These are phyloP conservation scores for Thelonectria rubi DNA, from an alignment of 2,329 filamentous ascomycete species.

Conservation along the genomic window DNA sequence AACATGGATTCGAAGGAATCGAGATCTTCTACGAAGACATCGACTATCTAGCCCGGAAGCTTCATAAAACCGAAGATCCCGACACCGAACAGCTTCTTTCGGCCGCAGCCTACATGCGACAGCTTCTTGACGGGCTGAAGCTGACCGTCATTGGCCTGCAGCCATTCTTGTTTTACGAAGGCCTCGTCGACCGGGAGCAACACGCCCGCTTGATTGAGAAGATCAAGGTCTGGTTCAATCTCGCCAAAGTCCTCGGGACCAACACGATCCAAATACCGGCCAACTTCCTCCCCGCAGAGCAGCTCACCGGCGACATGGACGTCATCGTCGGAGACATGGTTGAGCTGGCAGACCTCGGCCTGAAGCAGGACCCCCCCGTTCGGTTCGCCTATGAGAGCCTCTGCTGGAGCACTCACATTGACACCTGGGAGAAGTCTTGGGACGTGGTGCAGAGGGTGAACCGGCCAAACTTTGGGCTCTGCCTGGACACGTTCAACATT, in stretches of 20 bases:
- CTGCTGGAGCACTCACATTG: conserved; percentile 73
- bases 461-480: conserved; percentile 76
- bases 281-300: conserved; percentile 65
- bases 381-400: conserved; percentile 77
- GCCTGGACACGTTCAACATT: conserved; percentile 81
- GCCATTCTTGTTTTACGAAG: conserved; percentile 80
- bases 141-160: conserved; percentile 73
- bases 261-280: conserved; percentile 78
- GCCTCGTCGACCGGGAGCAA: conserved; percentile 67
- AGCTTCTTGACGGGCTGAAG: conserved; percentile 61
- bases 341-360: conserved; percentile 72
- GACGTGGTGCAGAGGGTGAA: conserved; percentile 70
- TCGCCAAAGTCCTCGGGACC: conserved; percentile 72
- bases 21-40: conserved; percentile 81
- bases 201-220: conserved; percentile 72
- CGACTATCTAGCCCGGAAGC: conserved; percentile 61
- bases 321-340: conserved; percentile 70
- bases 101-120: conserved; percentile 64
- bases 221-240: conserved; percentile 69
- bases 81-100: conserved; percentile 53
- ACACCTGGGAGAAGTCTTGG: conserved; percentile 77
- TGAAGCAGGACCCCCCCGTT: conserved; percentile 62
- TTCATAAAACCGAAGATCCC: conserved; percentile 45
- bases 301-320: conserved; percentile 56
- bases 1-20: conserved; percentile 70